Evolutionary conservation across 257 asterid species (phyloP).

Genomic region (Ophiorrhiza pumila): DNA sequence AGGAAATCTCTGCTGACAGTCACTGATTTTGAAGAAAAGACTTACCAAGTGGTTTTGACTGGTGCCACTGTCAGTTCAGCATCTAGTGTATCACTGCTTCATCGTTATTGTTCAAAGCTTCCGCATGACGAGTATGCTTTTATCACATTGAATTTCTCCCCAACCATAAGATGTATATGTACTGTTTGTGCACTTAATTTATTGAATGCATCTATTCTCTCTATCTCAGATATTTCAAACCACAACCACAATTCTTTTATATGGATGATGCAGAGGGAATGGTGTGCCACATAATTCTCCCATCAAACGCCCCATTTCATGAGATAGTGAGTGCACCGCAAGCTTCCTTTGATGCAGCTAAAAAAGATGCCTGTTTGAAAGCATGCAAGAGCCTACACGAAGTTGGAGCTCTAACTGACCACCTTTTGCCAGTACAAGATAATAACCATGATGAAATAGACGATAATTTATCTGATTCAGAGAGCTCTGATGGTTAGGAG

Average conservation of each 20-base stretch:
- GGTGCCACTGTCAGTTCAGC: constrained; percentile 84
- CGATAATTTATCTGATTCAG: constrained; percentile 55
- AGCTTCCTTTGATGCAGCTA: constrained; percentile 65
- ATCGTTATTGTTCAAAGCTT: constrained; percentile 88
- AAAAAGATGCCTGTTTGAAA: constrained; percentile 84
- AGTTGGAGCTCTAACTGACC: constrained; percentile 84
- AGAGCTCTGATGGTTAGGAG: constrained; percentile 56
- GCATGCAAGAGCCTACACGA: constrained; percentile 89
- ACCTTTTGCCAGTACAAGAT: constrained; percentile 82
- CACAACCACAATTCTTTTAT: constrained; percentile 67
- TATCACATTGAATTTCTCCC: background rate
- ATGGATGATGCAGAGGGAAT: constrained; percentile 67
- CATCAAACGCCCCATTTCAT: constrained; percentile 86
- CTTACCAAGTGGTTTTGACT: constrained; percentile 67
- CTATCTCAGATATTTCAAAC: constrained; percentile 64
- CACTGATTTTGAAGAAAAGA: constrained; percentile 52
- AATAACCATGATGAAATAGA: constrained; percentile 41
- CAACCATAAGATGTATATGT: background rate
- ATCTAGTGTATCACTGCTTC: constrained; percentile 76
- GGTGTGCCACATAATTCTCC: constrained; percentile 70
- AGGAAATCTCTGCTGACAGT: constrained; percentile 45
- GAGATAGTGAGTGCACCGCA: constrained; percentile 65
- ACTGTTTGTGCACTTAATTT: background rate
- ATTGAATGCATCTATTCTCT: constrained; percentile 17
- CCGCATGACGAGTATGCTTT: constrained; percentile 88